A percentile compares a stretch with the other conserved stretches of the same genome.
phyloP scores from a whole-genome alignment of 805 yeast species.

The Komagataella populi region DNA sequence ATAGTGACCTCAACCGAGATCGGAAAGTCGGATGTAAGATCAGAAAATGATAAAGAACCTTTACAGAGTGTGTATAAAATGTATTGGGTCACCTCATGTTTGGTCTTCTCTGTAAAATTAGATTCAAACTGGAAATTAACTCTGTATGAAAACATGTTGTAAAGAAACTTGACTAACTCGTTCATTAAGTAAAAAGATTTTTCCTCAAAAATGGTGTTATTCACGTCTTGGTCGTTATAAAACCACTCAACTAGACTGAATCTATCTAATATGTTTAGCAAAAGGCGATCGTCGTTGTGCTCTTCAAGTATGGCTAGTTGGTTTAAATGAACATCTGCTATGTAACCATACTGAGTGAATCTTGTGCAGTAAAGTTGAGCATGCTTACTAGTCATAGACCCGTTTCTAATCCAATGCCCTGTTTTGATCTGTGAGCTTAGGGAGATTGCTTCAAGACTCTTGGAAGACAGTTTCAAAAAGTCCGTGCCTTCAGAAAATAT shows the following conservation, averaged over 20 bases:
- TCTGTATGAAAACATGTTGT: slow-evolving; percentile 28
- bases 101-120: slow-evolving; percentile 15
- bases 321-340: slow-evolving; percentile 30
- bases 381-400: slow-evolving; percentile 36
- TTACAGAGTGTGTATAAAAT: slow-evolving; percentile 37
- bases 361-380: slow-evolving; percentile 31
- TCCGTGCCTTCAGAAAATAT: slow-evolving; percentile 2
- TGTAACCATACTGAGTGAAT: slow-evolving; percentile 25
- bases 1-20: slow-evolving; percentile 20
- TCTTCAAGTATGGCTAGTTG: slow-evolving; percentile 28
- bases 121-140: slow-evolving; percentile 11
- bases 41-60: slow-evolving; percentile 41
- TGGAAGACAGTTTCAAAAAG: slow-evolving; percentile 2
- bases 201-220: slow-evolving; percentile 32
- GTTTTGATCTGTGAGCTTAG: slow-evolving; percentile 45
- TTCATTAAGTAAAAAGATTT: slow-evolving; percentile 27
- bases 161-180: slow-evolving; percentile 27
- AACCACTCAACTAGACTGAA: slow-evolving; percentile 48
- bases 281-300: slow-evolving; percentile 18
- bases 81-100: slow-evolving; percentile 17
- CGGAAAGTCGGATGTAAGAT: slow-evolving; percentile 22
- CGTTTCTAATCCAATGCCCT: slow-evolving; percentile 70
- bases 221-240: slow-evolving; percentile 17
- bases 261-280: slow-evolving; percentile 31
- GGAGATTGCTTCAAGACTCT: slow-evolving; percentile 45